Evolutionary conservation across 257 asterid genomes (phyloP), one percentile per base, ranked within the genome.

Genomic region (Dorcoceras hygrometricum): DNA sequence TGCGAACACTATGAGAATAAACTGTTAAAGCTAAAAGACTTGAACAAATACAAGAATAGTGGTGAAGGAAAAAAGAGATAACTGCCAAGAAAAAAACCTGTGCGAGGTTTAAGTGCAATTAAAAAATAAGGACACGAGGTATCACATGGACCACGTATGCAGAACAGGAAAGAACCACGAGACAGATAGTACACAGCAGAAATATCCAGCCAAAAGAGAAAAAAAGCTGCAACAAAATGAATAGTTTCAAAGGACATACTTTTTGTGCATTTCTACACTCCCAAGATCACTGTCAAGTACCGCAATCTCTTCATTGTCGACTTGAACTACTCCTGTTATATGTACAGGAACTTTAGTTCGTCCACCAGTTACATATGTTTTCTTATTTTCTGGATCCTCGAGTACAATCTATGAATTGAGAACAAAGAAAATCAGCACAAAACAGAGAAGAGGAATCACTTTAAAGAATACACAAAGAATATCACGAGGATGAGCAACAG

Each of bases 281-380:
- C 89, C 99, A 68, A 82, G 76, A 77, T 94, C 99, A 72, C 91
- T 82, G 76, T 90, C 97, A 65, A 90, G 89, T 55, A 90, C 57
- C 4, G 88, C 82, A 76, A 94, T 79, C 72, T 88, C 98, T 19
- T 91, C 89, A 74, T 76, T 79, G 71, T 75, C 84, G 75, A 89
- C 76, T 68, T 68, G 68, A 59, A 90, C 77, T 65, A 79, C 83
- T 66, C 99, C 97, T 55, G 95, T 90, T 50, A 87, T 61, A 73
- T 87, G 83, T 59, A 94, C 71, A 51, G 85, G 79, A 53, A 89
- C 83, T 83, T 78, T 94, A 25, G 93, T 84, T 57, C 96, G 82
- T 55, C 98, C 98, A 61, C 99, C 96, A 79, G 99, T 90, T 23
- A 75, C 88, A 80, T 82, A 90, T 64, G 73, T 67, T 69, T 79